These are phyloP conservation scores for Fusarium citri DNA, from an alignment of 2,329 filamentous ascomycete genomes.

Conservation along the genomic window DNA sequence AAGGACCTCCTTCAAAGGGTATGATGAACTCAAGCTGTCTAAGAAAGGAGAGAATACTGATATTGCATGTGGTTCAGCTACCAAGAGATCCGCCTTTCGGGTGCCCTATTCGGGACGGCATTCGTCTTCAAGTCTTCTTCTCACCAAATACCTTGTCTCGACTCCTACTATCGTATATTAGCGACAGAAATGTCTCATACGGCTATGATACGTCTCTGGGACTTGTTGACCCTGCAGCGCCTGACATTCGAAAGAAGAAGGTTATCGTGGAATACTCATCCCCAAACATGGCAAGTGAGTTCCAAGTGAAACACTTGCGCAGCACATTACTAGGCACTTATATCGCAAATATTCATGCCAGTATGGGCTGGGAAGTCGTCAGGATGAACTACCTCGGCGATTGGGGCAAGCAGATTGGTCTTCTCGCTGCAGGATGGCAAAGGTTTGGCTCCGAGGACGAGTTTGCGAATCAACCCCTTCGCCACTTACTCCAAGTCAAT, in stretches of 20 bases:
- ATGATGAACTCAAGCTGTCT: background rate
- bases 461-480: constrained; percentile 72
- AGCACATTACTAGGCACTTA: constrained; percentile 79
- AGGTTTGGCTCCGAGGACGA: constrained; percentile 74
- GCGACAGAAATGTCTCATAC: constrained; percentile 32
- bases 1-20: constrained; percentile 40
- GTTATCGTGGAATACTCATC: constrained; percentile 79
- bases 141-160: constrained; percentile 41
- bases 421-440: constrained; percentile 74
- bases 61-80: constrained; percentile 16
- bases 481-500: constrained; percentile 76
- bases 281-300: constrained; percentile 80
- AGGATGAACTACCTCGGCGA: constrained; percentile 80
- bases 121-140: constrained; percentile 39
- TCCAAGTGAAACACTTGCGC: constrained; percentile 75
- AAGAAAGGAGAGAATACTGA: background rate
- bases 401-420: constrained; percentile 76
- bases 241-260: constrained; percentile 42
- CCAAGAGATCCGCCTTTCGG: constrained; percentile 39
- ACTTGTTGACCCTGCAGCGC: constrained; percentile 6
- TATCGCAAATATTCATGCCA: constrained; percentile 72
- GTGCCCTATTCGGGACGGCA: constrained; percentile 41
- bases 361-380: constrained; percentile 74
- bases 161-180: constrained; percentile 39
- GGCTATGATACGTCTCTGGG: constrained; percentile 41